Base-by-base conservation (phyloP, 768 basidiomycete genomes). In the Russula griseocarnosa region DNA sequence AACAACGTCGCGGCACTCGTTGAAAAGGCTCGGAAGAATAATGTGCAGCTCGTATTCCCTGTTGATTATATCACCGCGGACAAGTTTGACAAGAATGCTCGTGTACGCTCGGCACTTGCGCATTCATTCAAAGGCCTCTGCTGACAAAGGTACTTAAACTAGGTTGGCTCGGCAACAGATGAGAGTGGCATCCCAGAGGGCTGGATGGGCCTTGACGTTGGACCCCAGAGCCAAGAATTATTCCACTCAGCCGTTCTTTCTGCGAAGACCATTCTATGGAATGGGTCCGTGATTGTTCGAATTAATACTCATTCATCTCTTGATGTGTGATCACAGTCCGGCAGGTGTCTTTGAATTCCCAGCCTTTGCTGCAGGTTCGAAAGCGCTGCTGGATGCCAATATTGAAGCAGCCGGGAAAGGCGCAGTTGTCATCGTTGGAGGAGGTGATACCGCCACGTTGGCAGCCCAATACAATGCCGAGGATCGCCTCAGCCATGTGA, bases 311-410 rank as follows among this genome's bases (percentile, higher is more conserved):
- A 50, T 14, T 18, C 34, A 20, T 44, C 34, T 50, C 13, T 50
- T 68, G 18, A 66, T 52, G 7, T 13, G 18, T 30, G 34, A 60
- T 26, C 52, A 69, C 72, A 98, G 96, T 42, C 96, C 97, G 47
- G 89, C 95, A 40, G 96, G 96, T 70, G 96, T 99, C 44, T 99
- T 99, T 75, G 96, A 99, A 76, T 96, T 97, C 81, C 85, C 91
- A 44, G 85, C 85, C 22, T 99, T 99, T 71, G 88, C 94, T 0
- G 79, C 78, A 40, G 95, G 95, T 47, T 97, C 95, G 5, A 83
- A 85, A 72, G 76, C 86, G 13, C 85, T 97, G 49, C 86, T 98
- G 28, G 85, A 92, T 55, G 93, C 91, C 34, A 86, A 84, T 71
- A 83, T 96, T 70, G 87, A 93, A 70, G 95, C 95, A 30, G 92